Base-by-base conservation (phyloP, 805 yeast genomes). In the Saccharomycopsis sp. region DNA sequence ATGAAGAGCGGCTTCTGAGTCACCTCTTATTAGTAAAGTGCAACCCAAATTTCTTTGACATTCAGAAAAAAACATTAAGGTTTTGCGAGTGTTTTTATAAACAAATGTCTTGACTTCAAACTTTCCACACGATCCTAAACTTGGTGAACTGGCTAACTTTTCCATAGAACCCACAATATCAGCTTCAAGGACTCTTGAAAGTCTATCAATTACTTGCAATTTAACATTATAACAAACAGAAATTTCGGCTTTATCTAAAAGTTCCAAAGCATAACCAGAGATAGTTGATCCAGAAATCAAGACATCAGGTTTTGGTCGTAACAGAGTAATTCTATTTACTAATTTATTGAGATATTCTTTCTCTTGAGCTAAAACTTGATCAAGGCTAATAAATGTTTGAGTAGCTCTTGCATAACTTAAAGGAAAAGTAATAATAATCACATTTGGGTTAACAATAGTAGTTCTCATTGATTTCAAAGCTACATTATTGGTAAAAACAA, bases 111-210 rank as follows among this genome's bases (percentile, higher is more conserved):
- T 73, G 9, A 84, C 84, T 47, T 80, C 85, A 54, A 92, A 80
- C 5, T 59, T 57, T 2, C 67, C 72, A 59, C 97, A 89, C 5
- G 65, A 62, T 0, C 98, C 99, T 37, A 92, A 63, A 40, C 70
- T 74, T 3, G 85, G 76, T 31, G 66, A 69, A 50, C 77, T 70
- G 10, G 92, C 85, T 12, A 92, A 62, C 52, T 81, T 84, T 53
- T 92, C 96, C 39, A 87, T 80, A 0, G 96, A 80, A 17, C 79
- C 76, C 18, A 85, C 81, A 17, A 94, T 77, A 52, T 87, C 96
- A 1, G 94, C 88, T 37, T 74, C 78, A 0, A 95, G 81, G 47
- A 86, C 67, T 41, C 86, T 64, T 0, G 96, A 73, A 3, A 89
- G 69, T 40, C 94, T 66, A 47, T 79, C 82, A 32, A 92, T 71